Conservation (phyloP, 805 yeast species). For the Starmerella floricola region DNA sequence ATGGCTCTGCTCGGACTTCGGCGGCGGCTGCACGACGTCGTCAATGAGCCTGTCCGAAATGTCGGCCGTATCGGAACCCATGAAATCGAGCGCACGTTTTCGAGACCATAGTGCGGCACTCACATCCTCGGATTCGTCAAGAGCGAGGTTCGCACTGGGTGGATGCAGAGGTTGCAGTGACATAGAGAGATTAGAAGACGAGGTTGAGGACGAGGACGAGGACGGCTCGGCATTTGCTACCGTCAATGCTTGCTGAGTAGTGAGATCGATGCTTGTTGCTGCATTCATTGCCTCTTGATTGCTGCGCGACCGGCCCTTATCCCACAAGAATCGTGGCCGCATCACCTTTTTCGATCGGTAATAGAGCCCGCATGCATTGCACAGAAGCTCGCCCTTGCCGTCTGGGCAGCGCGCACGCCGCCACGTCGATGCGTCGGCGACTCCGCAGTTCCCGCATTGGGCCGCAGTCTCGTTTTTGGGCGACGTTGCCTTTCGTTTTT, state of each 20-base stretch:
- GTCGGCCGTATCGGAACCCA: constrained; percentile 2
- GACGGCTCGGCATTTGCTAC: background rate
- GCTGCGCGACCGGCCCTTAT: constrained; percentile 9
- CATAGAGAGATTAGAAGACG: too few relatives aligned
- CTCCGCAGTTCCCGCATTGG: constrained; percentile 22
- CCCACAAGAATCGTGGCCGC: constrained; percentile 29
- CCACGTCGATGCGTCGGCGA: constrained; percentile 20
- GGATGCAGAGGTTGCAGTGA: too few relatives aligned
- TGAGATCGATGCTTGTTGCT: background rate
- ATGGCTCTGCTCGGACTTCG: too few relatives aligned
- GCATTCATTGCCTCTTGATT: background rate
- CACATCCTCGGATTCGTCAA: background rate
- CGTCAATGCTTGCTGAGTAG: background rate
- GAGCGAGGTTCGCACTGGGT: too few relatives aligned
- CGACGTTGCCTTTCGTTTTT: constrained; percentile 3
- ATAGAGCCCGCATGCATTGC: constrained; percentile 30
- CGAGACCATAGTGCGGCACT: background rate
- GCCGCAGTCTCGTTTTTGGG: constrained; percentile 8
- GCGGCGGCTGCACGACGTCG: background rate
- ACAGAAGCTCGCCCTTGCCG: constrained; percentile 16
- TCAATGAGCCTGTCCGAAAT: constrained; percentile 7
- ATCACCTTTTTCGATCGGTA: constrained; percentile 23
- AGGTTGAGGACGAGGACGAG: background rate
- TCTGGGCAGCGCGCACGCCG: constrained; percentile 15
- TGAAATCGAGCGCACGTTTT: background rate